A percentile compares a stretch with the other conserved stretches of the same genome.
phyloP scores from a whole-genome alignment of 2,329 filamentous ascomycete species.

The Dichotomopilus funicola region DNA sequence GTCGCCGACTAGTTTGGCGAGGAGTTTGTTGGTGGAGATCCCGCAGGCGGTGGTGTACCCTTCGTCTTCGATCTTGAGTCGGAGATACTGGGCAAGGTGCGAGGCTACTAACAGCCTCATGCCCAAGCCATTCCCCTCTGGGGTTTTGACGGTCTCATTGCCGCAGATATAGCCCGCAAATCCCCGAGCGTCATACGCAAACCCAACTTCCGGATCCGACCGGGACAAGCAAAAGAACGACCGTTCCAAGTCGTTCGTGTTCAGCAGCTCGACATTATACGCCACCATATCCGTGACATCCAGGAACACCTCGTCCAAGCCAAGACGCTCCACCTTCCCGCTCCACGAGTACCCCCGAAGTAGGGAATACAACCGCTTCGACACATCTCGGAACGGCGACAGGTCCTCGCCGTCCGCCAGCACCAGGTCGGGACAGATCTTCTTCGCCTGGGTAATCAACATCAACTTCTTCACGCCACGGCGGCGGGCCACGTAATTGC shows the following conservation, averaged over 20 bases:
- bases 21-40: slow-evolving; percentile 77
- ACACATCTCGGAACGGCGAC: slow-evolving; percentile 76
- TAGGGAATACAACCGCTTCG: slow-evolving; percentile 71
- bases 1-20: slow-evolving; percentile 79
- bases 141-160: slow-evolving; percentile 21
- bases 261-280: slow-evolving; percentile 71
- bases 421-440: slow-evolving; percentile 73
- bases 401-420: slow-evolving; percentile 84
- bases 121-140: slow-evolving; percentile 31
- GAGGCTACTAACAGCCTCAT: slow-evolving; percentile 69
- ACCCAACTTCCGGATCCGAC: slow-evolving; percentile 71
- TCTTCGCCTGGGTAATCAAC: slow-evolving; percentile 73
- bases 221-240: slow-evolving; percentile 77
- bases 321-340: slow-evolving; percentile 68
- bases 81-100: slow-evolving; percentile 70
- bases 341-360: slow-evolving; percentile 72
- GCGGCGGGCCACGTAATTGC: slow-evolving; percentile 84
- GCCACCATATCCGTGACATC: slow-evolving; percentile 82
- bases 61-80: slow-evolving; percentile 63
- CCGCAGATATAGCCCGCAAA: slow-evolving; percentile 55
- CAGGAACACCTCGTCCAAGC: slow-evolving; percentile 83
- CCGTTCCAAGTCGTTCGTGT: slow-evolving; percentile 52
- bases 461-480: slow-evolving; percentile 75
- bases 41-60: slow-evolving; percentile 86
- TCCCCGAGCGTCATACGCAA: slow-evolving; percentile 64